Conservation (phyloP, 2,329 filamentous ascomycete genomes). For the Colletotrichum viniferum region DNA sequence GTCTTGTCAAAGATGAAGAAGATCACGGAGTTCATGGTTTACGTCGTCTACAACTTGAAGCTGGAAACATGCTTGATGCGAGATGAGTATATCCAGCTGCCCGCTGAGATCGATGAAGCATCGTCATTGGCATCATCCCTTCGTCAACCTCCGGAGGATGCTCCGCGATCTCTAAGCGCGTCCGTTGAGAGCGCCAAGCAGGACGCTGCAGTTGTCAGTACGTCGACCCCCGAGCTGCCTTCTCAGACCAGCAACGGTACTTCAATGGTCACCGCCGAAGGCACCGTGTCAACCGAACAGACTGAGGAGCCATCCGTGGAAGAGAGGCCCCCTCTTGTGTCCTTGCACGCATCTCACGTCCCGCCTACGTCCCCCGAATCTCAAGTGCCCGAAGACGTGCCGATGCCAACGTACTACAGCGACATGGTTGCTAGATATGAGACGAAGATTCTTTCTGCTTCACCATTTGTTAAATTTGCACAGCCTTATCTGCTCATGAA, state of each 20-base stretch:
- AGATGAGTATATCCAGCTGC: conserved; percentile 88
- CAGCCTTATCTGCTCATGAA: conserved; percentile 93
- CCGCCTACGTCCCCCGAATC: conserved; percentile 50
- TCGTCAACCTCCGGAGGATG: conserved; percentile 39
- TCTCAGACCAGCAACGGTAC: conserved; percentile 17
- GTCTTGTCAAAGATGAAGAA: conserved; percentile 81
- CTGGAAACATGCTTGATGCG: conserved; percentile 93
- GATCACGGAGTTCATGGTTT: conserved; percentile 98
- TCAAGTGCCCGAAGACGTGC: conserved; percentile 76
- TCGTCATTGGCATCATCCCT: conserved; percentile 26
- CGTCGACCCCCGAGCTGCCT: conserved; percentile 36
- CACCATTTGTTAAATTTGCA: conserved; percentile 94
- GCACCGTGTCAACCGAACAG: conserved; percentile 30
- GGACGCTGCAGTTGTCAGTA: conserved; percentile 37
- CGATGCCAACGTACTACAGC: conserved; percentile 91
- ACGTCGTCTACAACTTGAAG: conserved; percentile 97
- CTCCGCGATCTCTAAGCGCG: conserved; percentile 36
- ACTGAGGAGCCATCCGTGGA: conserved; percentile 21
- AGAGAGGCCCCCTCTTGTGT: conserved; percentile 33
- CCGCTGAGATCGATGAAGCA: conserved; percentile 58
- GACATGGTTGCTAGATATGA: conserved; percentile 94
- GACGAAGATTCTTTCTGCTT: conserved; percentile 91
- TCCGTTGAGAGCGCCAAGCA: conserved; percentile 26
- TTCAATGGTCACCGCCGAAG: conserved; percentile 26
- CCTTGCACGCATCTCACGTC: conserved; percentile 47